These are phyloP conservation scores for Neoascochyta sp. DNA, from an alignment of 2,329 filamentous ascomycete species.

Conservation along the genomic window DNA sequence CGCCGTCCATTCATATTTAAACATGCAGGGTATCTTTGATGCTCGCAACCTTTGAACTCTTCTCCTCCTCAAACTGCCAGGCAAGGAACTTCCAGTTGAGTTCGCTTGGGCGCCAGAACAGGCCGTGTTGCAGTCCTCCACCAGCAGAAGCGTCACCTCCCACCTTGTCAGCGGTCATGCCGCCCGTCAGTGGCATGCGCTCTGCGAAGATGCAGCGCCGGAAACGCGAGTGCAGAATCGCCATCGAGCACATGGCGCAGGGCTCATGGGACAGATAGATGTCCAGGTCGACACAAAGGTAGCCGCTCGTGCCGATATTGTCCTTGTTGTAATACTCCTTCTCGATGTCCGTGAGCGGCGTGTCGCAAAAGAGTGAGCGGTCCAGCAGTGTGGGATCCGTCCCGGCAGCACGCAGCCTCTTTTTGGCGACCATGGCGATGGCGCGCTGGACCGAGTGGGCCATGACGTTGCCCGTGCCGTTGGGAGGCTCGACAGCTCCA, in stretches of 20 bases:
- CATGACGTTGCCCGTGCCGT: conserved; percentile 65
- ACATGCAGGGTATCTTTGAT: conserved; percentile 31
- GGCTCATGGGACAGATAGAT: conserved; percentile 95
- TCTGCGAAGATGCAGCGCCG: conserved; percentile 76
- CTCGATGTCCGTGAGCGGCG: conserved; percentile 66
- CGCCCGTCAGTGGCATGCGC: conserved; percentile 76
- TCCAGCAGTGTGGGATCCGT: conserved; percentile 24
- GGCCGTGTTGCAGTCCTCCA: conserved; percentile 51
- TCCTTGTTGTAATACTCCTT: conserved; percentile 55
- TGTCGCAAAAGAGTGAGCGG: conserved; percentile 59
- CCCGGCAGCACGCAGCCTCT: conserved; percentile 43
- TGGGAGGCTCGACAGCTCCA: conserved; percentile 18
- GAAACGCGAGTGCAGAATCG: conserved; percentile 89
- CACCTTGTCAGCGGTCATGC: conserved; percentile 67
- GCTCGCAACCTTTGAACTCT: conserved; percentile 7
- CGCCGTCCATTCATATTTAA: conserved; percentile 12
- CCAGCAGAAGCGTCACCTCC: conserved; percentile 10
- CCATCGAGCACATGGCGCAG: conserved; percentile 96
- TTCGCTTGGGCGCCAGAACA: conserved; percentile 66
- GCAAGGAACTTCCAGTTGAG: conserved; percentile 82
- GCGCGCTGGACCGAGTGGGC: conserved; percentile 74
- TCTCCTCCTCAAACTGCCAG: conserved; percentile 63
- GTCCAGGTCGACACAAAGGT: conserved; percentile 90
- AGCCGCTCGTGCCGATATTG: conserved; percentile 71
- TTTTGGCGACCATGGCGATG: conserved; percentile 74